phyloP scores from a whole-genome alignment of 108 stramenopile species.

The Stephanodiscus minutulus region DNA sequence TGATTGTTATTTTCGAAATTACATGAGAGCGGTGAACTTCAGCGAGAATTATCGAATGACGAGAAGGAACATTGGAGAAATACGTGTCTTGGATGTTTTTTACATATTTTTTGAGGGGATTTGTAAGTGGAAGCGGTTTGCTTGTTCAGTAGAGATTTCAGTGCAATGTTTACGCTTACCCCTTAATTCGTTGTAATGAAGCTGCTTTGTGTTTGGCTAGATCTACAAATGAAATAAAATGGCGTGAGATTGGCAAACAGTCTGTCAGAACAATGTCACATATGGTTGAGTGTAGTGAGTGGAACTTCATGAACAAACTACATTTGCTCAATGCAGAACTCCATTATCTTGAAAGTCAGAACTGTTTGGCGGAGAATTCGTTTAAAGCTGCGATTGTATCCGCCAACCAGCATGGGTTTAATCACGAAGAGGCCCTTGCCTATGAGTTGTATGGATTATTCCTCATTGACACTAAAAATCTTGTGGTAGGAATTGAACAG shows the following conservation, averaged over 20 bases:
- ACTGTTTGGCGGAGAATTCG: slow-evolving; percentile 2
- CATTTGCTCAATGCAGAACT: slow-evolving; percentile 24
- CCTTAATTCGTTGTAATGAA: background rate
- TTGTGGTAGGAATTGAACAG: background rate
- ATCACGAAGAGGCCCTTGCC: slow-evolving; percentile 36
- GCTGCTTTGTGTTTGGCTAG: background rate
- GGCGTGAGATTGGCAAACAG: background rate
- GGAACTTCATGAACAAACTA: slow-evolving; percentile 22
- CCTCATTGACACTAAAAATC: slow-evolving; percentile 7
- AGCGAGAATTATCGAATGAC: background rate
- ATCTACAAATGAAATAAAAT: background rate
- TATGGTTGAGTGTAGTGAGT: background rate
- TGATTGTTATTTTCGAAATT: background rate
- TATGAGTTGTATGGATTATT: slow-evolving; percentile 19
- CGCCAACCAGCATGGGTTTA: slow-evolving; percentile 6
- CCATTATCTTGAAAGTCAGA: background rate
- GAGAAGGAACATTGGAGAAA: background rate
- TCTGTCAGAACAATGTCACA: background rate
- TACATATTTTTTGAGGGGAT: background rate
- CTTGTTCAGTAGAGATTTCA: no score
- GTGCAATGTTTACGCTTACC: no score
- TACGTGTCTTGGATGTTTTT: background rate
- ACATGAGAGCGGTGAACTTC: background rate
- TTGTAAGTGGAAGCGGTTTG: no score
- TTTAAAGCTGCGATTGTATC: slow-evolving; percentile 14